These are phyloP conservation scores for Aspergillus conjunctus DNA, from an alignment of 495 filamentous ascomycete species.

Conservation along the genomic window DNA sequence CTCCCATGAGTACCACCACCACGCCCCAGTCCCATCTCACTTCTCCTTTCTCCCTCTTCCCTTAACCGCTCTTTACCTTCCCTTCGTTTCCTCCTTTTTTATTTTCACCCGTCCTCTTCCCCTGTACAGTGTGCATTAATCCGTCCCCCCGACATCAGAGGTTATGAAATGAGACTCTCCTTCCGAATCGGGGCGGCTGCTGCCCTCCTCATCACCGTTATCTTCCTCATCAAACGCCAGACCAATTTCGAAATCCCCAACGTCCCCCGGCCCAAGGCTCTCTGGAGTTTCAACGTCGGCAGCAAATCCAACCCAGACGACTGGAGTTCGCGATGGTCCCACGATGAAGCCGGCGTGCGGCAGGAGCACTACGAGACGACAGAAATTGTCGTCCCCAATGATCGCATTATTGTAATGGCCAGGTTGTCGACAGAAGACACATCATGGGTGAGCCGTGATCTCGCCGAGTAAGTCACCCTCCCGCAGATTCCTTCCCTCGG, in stretches of 20 bases:
- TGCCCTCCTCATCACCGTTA: constrained; percentile 37
- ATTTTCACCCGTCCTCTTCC: constrained; percentile 6
- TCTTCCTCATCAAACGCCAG: constrained; percentile 41
- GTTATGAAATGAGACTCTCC: constrained; percentile 50
- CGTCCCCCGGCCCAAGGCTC: constrained; percentile 26
- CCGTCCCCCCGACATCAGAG: constrained; percentile 12
- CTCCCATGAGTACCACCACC: not conserved
- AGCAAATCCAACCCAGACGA: constrained; percentile 12
- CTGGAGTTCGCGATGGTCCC: constrained; percentile 14
- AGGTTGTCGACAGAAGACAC: constrained; percentile 43
- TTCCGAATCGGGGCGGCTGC: constrained; percentile 37
- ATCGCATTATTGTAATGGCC: constrained; percentile 47
- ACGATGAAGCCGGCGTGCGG: constrained; percentile 14
- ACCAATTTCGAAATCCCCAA: constrained; percentile 30
- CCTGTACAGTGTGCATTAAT: not conserved
- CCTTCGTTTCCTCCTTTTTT: not conserved
- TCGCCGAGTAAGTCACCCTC: constrained; percentile 40
- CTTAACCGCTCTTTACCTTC: not conserved
- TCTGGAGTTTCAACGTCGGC: constrained; percentile 38
- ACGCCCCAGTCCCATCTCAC: not conserved
- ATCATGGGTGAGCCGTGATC: constrained; percentile 41
- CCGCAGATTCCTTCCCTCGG: not conserved
- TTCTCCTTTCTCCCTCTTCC: constrained; percentile 18
- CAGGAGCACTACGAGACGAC: constrained; percentile 36
- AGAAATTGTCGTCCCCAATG: constrained; percentile 41